A percentile compares a stretch with the other conserved stretches of the same genome.
These are phyloP conservation scores for Carex cristatella DNA, from an alignment of 176 grass and related monocot species.

Conservation along the genomic window DNA sequence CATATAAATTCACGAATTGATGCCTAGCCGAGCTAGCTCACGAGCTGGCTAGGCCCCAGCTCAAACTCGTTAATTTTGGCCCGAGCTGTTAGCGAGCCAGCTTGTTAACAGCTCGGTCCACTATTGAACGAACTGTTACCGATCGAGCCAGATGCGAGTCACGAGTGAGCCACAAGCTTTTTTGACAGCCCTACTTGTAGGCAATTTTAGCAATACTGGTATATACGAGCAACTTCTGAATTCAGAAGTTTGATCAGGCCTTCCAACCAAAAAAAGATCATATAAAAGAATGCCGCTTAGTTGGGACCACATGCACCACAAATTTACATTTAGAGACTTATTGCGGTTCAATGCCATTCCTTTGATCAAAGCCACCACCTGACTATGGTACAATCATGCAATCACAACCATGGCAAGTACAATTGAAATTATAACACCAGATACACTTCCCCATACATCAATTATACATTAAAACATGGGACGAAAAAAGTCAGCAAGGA, in stretches of 20 bases:
- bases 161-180: too few species aligned
- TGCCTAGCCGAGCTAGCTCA: too few species aligned
- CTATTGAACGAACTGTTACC: too few species aligned
- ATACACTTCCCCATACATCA: neutral
- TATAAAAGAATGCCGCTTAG: neutral
- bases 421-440: neutral
- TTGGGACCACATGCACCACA: neutral
- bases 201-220: neutral
- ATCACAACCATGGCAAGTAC: neutral
- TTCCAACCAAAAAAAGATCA: neutral
- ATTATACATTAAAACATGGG: neutral
- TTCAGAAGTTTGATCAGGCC: neutral
- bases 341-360: neutral
- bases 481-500: neutral
- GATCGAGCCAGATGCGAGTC: too few species aligned
- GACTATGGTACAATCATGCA: neutral
- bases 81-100: too few species aligned
- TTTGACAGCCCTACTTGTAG: neutral
- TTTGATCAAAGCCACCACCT: neutral
- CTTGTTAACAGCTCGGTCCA: too few species aligned
- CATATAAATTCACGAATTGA: too few species aligned
- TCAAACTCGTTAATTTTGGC: too few species aligned
- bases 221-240: neutral
- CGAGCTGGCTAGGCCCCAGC: too few species aligned
- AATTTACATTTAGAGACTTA: neutral